These are phyloP conservation scores for Colletotrichum lini DNA, from an alignment of 2,329 filamentous ascomycete species.

Conservation along the genomic window DNA sequence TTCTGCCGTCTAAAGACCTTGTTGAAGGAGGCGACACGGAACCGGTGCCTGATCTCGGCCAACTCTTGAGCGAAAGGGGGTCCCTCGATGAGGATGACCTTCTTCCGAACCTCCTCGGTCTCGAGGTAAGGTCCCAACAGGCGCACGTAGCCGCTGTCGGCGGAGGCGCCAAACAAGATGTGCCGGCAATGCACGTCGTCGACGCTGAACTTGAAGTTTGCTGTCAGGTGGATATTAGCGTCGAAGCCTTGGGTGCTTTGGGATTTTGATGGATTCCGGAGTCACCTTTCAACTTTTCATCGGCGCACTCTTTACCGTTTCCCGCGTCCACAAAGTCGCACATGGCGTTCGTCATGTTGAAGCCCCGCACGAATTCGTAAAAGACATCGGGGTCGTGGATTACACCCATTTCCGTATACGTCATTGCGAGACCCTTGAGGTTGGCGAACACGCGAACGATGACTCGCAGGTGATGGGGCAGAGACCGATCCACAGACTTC, in stretches of 20 bases:
- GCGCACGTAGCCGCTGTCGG: slow-evolving; percentile 59
- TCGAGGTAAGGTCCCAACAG: slow-evolving; percentile 52
- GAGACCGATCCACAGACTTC: slow-evolving; percentile 31
- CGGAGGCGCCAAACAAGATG: slow-evolving; percentile 58
- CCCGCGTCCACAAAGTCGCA: slow-evolving; percentile 60
- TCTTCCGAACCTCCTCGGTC: slow-evolving; percentile 45
- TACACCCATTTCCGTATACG: slow-evolving; percentile 50
- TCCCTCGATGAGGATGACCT: slow-evolving; percentile 56
- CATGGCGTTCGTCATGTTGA: slow-evolving; percentile 55
- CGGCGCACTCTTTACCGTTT: slow-evolving; percentile 58
- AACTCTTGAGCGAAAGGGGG: slow-evolving; percentile 56
- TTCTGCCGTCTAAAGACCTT: slow-evolving; percentile 47
- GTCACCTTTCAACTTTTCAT: slow-evolving; percentile 58
- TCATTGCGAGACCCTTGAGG: slow-evolving; percentile 52
- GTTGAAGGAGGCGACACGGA: slow-evolving; percentile 46
- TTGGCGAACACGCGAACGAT: slow-evolving; percentile 57
- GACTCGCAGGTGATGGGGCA: slow-evolving; percentile 48
- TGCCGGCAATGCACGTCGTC: slow-evolving; percentile 56
- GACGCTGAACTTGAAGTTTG: slow-evolving; percentile 51
- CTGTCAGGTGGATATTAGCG: slow-evolving; percentile 37
- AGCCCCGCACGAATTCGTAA: slow-evolving; percentile 55
- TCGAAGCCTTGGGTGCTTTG: too few species aligned
- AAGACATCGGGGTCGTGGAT: slow-evolving; percentile 47
- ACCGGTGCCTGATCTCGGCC: slow-evolving; percentile 48
- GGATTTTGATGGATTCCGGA: slow-evolving; percentile 10